phyloP scores from a whole-genome alignment of 2,329 filamentous ascomycete species.

The Shiraia bambusicola region DNA sequence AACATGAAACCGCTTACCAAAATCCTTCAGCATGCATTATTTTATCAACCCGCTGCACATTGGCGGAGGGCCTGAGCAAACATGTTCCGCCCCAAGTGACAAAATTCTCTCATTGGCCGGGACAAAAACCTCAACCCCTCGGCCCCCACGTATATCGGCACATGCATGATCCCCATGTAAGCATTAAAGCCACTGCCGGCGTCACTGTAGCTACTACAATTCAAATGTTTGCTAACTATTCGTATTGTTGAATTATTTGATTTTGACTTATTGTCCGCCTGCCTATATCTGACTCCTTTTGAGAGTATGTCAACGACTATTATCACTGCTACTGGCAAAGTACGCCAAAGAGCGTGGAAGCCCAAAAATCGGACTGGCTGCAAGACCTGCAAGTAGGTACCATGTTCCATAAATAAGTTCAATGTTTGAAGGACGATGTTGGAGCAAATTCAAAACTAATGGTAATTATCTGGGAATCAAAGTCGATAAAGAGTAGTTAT shows the following conservation, averaged over 20 bases:
- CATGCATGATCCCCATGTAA: slow-evolving; percentile 5
- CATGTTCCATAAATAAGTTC: not conserved
- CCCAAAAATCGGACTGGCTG: slow-evolving; percentile 18
- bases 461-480: no score
- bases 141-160: slow-evolving; percentile 1
- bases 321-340: slow-evolving; percentile 5
- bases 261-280: not conserved
- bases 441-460: no score
- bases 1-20: no score
- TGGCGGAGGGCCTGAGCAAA: not conserved
- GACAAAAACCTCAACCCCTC: not conserved
- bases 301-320: not conserved
- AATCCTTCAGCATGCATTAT: no score
- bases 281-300: not conserved
- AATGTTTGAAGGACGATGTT: not conserved
- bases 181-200: not conserved
- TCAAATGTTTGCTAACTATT: slow-evolving; percentile 6
- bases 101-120: not conserved
- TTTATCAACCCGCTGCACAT: no score
- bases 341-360: slow-evolving; percentile 19
- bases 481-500: no score
- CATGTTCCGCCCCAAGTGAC: not conserved
- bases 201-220: not conserved
- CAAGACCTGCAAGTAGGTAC: slow-evolving; percentile 24
- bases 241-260: slow-evolving; percentile 5